Evolutionary conservation across 352 stramenopile genomes (phyloP).

Genomic region (Phytophthora parvispora): DNA sequence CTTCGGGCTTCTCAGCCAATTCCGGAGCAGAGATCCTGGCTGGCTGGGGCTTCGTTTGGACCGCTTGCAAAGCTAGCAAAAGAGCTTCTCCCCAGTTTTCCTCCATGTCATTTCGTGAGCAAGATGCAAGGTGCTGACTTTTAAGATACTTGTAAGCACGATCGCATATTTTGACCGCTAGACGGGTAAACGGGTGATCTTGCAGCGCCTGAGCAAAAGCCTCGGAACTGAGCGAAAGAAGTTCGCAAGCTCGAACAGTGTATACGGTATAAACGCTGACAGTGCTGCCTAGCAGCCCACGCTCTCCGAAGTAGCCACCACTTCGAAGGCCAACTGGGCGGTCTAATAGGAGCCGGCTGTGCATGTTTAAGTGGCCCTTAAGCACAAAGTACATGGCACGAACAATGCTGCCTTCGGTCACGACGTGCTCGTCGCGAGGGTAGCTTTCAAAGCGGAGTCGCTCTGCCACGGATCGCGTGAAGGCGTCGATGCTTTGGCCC

Average conservation of each 20-base stretch:
- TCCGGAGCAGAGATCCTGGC: background rate
- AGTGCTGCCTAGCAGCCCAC: background rate
- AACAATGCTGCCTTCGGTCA: constrained; percentile 60
- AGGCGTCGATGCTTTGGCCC: constrained; percentile 15
- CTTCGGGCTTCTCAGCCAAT: background rate
- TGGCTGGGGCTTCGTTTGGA: background rate
- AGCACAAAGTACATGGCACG: constrained; percentile 71
- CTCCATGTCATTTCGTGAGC: background rate
- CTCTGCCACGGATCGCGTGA: constrained; percentile 36
- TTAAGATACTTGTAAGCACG: background rate
- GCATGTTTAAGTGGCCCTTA: background rate
- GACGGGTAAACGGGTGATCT: background rate
- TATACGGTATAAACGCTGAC: background rate
- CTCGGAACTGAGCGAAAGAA: background rate
- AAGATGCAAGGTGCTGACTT: background rate
- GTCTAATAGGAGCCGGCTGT: background rate
- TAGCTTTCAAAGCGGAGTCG: constrained; percentile 63
- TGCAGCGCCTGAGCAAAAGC: background rate
- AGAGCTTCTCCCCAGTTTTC: background rate
- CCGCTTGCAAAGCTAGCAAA: background rate
- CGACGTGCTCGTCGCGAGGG: constrained; percentile 54
- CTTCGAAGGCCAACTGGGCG: background rate
- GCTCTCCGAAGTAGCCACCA: background rate
- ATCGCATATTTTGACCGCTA: background rate
- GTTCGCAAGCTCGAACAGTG: background rate